Percentiles rank a stretch among this genome's conserved stretches.
Evolutionary conservation across 2,329 filamentous ascomycete genomes (phyloP).

Genomic region (Penicillium sp.): DNA sequence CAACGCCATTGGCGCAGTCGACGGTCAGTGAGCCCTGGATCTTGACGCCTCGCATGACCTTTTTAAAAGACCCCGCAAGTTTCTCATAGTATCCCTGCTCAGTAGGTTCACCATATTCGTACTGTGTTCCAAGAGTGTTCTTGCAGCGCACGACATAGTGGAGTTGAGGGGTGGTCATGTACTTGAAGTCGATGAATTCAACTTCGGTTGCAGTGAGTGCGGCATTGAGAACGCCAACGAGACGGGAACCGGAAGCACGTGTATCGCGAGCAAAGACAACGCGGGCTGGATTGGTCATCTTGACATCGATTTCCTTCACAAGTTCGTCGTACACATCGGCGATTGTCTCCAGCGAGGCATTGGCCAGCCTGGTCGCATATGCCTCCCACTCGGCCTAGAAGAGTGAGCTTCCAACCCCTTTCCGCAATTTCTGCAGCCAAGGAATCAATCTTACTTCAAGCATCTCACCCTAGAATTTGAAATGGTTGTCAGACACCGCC

Average conservation of each 20-base stretch:
- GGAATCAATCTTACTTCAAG: slow-evolving; percentile 64
- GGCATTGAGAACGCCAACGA: slow-evolving; percentile 74
- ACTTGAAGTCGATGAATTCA: slow-evolving; percentile 78
- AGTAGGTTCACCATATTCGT: slow-evolving; percentile 82
- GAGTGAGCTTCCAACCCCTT: slow-evolving; percentile 10
- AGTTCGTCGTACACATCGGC: slow-evolving; percentile 73
- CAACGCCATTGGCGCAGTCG: slow-evolving; percentile 95
- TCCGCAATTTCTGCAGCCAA: neutral
- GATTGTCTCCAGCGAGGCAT: slow-evolving; percentile 73
- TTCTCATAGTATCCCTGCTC: slow-evolving; percentile 96
- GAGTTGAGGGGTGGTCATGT: slow-evolving; percentile 93
- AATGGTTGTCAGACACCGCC: too few species aligned
- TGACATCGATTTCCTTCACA: slow-evolving; percentile 71
- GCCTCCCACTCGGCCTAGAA: slow-evolving; percentile 76
- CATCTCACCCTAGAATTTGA: slow-evolving; percentile 72
- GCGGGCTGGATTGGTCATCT: slow-evolving; percentile 66
- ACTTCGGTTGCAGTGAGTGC: slow-evolving; percentile 73
- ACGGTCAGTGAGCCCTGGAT: slow-evolving; percentile 73
- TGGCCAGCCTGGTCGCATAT: slow-evolving; percentile 84
- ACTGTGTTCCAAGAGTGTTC: slow-evolving; percentile 84
- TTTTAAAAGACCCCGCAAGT: slow-evolving; percentile 77
- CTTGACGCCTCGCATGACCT: slow-evolving; percentile 73
- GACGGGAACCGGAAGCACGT: slow-evolving; percentile 80
- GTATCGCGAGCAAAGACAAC: slow-evolving; percentile 93
- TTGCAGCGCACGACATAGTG: slow-evolving; percentile 94